Conservation (phyloP, 1,284 basidiomycete species). For the Hypsizygus ulmarius region DNA sequence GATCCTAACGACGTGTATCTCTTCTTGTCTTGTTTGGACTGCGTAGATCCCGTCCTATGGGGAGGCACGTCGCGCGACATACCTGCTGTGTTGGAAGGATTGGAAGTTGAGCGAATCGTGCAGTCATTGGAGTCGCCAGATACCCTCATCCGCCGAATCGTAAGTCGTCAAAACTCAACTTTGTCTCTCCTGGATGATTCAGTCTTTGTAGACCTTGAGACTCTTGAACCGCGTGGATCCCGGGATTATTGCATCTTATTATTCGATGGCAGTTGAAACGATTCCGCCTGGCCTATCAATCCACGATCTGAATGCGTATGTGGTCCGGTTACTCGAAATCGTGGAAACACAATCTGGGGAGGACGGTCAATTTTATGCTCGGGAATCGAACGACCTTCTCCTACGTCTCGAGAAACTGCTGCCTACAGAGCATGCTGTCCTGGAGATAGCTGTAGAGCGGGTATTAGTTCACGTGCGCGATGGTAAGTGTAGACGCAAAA, state of each 20-base stretch:
- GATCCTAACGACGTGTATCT: slow-evolving; percentile 60
- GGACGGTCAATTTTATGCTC: slow-evolving; percentile 61
- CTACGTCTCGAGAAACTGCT: slow-evolving; percentile 37
- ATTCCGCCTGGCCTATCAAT: slow-evolving; percentile 33
- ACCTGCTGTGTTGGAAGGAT: slow-evolving; percentile 54
- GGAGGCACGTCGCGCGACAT: slow-evolving; percentile 54
- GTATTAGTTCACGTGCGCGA: slow-evolving; percentile 47
- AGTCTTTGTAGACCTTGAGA: slow-evolving; percentile 47
- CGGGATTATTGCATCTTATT: slow-evolving; percentile 54
- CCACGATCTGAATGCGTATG: slow-evolving; percentile 36
- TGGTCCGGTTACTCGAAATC: slow-evolving; percentile 55
- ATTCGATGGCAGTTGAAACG: slow-evolving; percentile 42
- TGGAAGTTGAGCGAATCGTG: slow-evolving; percentile 71
- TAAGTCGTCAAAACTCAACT: slow-evolving; percentile 28
- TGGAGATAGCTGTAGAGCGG: slow-evolving; percentile 54
- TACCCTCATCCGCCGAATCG: slow-evolving; percentile 55
- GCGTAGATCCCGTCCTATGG: slow-evolving; percentile 59
- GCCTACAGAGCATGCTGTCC: slow-evolving; percentile 36
- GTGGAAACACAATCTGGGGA: slow-evolving; percentile 45
- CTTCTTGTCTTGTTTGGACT: slow-evolving; percentile 61
- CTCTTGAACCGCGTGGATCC: slow-evolving; percentile 55
- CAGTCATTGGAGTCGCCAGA: slow-evolving; percentile 60
- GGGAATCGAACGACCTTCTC: slow-evolving; percentile 46
- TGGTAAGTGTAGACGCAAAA: slow-evolving; percentile 35
- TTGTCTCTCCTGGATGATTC: background rate